These are phyloP conservation scores for Ailanthus altissimus DNA, from an alignment of 345 rosid species.

Conservation along the genomic window DNA sequence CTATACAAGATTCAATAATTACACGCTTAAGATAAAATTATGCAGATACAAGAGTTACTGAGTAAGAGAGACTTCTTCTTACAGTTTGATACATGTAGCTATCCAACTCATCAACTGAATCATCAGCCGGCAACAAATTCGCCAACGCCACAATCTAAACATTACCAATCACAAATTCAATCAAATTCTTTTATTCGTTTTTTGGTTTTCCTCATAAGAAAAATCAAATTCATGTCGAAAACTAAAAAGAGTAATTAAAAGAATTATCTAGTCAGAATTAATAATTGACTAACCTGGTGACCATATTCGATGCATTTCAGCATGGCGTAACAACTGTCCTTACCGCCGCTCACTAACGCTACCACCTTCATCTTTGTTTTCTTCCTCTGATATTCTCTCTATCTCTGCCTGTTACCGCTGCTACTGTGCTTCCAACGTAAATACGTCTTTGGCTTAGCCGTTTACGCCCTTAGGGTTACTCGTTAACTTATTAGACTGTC, in stretches of 20 bases:
- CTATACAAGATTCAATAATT: background rate
- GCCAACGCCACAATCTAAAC: slow-evolving; percentile 86
- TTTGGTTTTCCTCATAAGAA: background rate
- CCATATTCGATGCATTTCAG: slow-evolving; percentile 85
- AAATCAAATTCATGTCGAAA: background rate
- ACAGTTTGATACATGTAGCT: slow-evolving; percentile 96
- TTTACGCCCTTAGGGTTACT: background rate
- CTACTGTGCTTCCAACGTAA: background rate
- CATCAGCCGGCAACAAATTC: slow-evolving; percentile 83
- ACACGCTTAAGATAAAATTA: background rate
- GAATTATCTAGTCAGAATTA: background rate
- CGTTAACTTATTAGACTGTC: background rate
- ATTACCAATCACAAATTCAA: background rate
- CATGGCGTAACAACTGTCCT: slow-evolving; percentile 95
- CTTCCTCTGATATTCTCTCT: no score
- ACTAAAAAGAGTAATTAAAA: background rate
- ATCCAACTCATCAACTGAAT: slow-evolving; percentile 84
- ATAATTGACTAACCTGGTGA: slow-evolving; percentile 56
- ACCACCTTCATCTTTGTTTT: slow-evolving; percentile 76
- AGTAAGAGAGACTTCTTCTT: slow-evolving; percentile 19
- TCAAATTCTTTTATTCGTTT: background rate
- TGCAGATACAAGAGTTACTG: background rate
- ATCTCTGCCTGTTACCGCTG: background rate
- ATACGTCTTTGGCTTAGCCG: no score
- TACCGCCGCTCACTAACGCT: slow-evolving; percentile 95